Evolutionary conservation across 768 basidiomycete genomes (phyloP).

Genomic region (Kwoniella pini): DNA sequence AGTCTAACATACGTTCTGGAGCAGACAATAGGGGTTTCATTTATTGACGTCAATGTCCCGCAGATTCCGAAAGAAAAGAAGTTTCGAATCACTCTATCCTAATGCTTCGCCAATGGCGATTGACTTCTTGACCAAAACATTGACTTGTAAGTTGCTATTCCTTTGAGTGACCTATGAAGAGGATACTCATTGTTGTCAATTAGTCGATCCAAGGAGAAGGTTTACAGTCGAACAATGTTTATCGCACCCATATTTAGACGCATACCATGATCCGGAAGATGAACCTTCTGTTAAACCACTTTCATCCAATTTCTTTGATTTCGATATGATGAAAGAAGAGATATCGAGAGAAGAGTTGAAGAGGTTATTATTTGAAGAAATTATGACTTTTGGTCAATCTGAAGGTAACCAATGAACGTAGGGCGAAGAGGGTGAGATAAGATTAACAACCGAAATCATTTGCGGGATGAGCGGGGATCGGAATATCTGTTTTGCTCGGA

Average conservation of each 20-base stretch:
- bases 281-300: constrained; percentile 96
- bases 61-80: constrained; percentile 75
- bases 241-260: constrained; percentile 91
- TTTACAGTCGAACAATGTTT: constrained; percentile 92
- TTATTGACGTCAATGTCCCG: too few relatives aligned
- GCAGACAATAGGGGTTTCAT: too few relatives aligned
- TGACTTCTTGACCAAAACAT: constrained; percentile 70
- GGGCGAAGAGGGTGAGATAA: too few relatives aligned
- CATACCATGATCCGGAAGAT: constrained; percentile 95
- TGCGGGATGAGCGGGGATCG: too few relatives aligned
- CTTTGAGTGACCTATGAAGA: too few relatives aligned
- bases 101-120: constrained; percentile 79
- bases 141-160: constrained; percentile 63
- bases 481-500: too few relatives aligned
- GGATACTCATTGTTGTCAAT: too few relatives aligned
- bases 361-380: constrained; percentile 73
- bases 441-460: too few relatives aligned
- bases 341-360: constrained; percentile 95
- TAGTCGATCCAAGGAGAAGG: constrained; percentile 90
- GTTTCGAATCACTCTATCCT: constrained; percentile 83
- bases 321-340: constrained; percentile 94
- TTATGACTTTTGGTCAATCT: constrained; percentile 67
- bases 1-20: background rate
- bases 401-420: background rate
- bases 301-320: constrained; percentile 94